Base-by-base conservation (phyloP, 2,329 filamentous ascomycete species). In the Alternaria sp. region DNA sequence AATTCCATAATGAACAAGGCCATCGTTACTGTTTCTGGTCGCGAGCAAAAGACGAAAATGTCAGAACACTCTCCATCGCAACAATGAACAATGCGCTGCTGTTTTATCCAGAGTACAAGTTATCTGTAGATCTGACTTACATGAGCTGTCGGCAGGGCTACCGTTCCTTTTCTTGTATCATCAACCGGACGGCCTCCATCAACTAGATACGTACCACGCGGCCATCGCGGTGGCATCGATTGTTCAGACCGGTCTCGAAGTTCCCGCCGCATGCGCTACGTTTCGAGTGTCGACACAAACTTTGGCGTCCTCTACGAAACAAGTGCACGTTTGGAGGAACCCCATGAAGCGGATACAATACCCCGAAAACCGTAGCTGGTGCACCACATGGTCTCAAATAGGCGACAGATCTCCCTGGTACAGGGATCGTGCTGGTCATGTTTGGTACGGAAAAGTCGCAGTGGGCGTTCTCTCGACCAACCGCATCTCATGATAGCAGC, bases 211-310 rank as follows among this genome's bases (percentile, higher is more conserved):
- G 50, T 57, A 55, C 59, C 28, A 26, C 40, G 54, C 40, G 40
- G 40, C 40, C 25, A 7, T 58, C 40, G 21, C 46, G 8, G 54
- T 47, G 50, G 47, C 2, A 23, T 23, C 28, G 7, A 8, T 28
- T 26, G 17, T 50, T 40, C 59, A 50, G 59, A 59, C 55, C 54
- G 59, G 59, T 61, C 40, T 43, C 43, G 23, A 54, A 47, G 40
- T 32, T 54, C 23, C 55, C 45, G 47, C 40, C 12, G 30, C 28
- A 19, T 62, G 47, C 59, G 59, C 47, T 62, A 59, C 47, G 59
- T 62, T 59, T 62, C 59, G 59, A 54, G 59, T 61, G 59, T 62
- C 47, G 40, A 17, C 50, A 26, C 32, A 62, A 52, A 59, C 54
- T 62, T 62, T 62, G 47, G 54, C 54, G 58, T 62, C 54, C 25